Evolutionary conservation across 2,329 filamentous ascomycete species (phyloP).

Genomic region (Colletotrichum kahawae): DNA sequence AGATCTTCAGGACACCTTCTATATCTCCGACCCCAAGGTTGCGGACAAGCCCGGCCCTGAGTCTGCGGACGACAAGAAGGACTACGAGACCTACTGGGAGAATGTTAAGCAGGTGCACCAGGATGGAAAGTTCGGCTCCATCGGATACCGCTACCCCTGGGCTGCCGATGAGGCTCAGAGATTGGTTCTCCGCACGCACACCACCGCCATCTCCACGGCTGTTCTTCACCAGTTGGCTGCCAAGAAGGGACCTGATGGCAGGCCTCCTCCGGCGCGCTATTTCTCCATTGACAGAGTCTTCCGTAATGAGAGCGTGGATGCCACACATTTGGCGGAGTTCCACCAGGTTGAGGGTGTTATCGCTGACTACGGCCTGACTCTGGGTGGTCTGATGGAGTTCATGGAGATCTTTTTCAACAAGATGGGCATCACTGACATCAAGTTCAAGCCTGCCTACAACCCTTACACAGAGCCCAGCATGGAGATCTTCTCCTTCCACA

Average conservation of each 20-base stretch:
- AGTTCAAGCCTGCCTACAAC: constrained; percentile 98
- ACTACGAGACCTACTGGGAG: constrained; percentile 88
- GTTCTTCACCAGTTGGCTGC: constrained; percentile 90
- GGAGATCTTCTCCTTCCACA: constrained; percentile 98
- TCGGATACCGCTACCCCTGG: constrained; percentile 97
- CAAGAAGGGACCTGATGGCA: constrained; percentile 74
- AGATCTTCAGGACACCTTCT: constrained; percentile 98
- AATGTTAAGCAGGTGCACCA: constrained; percentile 89
- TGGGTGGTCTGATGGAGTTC: constrained; percentile 91
- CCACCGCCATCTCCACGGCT: constrained; percentile 88
- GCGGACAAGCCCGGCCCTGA: constrained; percentile 72
- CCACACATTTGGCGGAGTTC: constrained; percentile 96
- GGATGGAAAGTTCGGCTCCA: constrained; percentile 89
- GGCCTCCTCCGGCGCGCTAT: constrained; percentile 78
- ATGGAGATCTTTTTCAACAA: constrained; percentile 96
- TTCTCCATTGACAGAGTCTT: constrained; percentile 99
- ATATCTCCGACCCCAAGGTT: constrained; percentile 85
- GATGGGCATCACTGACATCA: constrained; percentile 85
- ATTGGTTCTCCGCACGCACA: constrained; percentile 94
- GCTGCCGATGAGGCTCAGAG: constrained; percentile 83
- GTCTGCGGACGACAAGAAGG: constrained; percentile 59
- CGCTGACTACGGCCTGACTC: constrained; percentile 90
- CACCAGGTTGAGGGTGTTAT: constrained; percentile 99
- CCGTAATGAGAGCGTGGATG: constrained; percentile 96
- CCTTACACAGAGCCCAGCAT: constrained; percentile 95